A percentile compares a stretch with the other conserved stretches of the same genome.
Conservation (phyloP, 1,139 yeast species). For the Nematodospora anomalae region DNA sequence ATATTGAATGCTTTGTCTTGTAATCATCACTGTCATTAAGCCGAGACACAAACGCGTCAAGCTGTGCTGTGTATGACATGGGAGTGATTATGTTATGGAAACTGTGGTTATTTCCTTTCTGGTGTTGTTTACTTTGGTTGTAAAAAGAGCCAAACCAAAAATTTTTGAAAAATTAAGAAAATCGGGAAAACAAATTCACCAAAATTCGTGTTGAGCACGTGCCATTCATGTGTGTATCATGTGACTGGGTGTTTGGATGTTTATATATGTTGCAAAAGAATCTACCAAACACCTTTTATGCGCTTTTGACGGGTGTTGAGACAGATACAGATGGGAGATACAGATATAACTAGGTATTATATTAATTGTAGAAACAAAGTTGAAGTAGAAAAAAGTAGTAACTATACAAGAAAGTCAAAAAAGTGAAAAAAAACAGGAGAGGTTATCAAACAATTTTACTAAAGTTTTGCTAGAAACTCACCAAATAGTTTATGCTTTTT, state of each 20-base stretch:
- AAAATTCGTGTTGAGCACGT: slow-evolving; percentile 10
- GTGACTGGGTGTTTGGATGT: slow-evolving; percentile 2
- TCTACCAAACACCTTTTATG: no score
- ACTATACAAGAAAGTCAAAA: neutral
- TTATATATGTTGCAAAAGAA: neutral
- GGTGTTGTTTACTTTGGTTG: slow-evolving; percentile 1
- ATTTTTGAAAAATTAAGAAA: slow-evolving; percentile 4
- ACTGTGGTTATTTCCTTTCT: no score
- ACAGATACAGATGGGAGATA: no score
- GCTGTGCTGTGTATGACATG: slow-evolving; percentile 51
- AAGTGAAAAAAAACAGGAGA: no score
- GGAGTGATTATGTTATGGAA: no score
- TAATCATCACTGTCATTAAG: slow-evolving; percentile 58
- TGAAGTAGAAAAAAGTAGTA: neutral
- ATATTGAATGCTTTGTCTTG: slow-evolving; percentile 60
- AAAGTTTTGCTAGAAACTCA: no score
- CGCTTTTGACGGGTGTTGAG: no score
- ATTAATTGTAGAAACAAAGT: no score
- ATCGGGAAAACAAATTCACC: slow-evolving; percentile 13
- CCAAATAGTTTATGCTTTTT: slow-evolving; percentile 11
- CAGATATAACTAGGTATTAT: no score
- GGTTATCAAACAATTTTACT: no score
- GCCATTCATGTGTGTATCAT: slow-evolving; percentile 12
- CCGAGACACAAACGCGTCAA: slow-evolving; percentile 62
- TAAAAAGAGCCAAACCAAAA: slow-evolving; percentile 5